These are phyloP conservation scores for Uronychia binucleata DNA, from an alignment of 73 alveolate genomes.

Conservation along the genomic window DNA sequence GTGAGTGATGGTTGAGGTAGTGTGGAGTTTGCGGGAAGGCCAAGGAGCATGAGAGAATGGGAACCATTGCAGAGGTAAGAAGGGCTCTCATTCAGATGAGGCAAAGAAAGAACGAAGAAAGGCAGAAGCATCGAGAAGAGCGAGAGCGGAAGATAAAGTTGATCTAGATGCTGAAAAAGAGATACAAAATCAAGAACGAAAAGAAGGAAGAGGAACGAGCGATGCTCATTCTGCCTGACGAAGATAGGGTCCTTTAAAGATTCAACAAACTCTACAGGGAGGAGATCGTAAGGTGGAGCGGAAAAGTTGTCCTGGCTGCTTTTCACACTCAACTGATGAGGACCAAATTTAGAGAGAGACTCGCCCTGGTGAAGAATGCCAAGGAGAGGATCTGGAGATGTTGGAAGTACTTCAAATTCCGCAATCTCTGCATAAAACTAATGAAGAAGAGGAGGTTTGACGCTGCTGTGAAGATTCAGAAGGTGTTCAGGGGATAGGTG, in stretches of 20 bases:
- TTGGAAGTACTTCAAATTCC: background rate
- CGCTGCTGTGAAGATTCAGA: background rate
- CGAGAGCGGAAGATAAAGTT: background rate
- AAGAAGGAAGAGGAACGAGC: background rate
- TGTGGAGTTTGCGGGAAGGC: no score
- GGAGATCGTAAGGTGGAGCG: background rate
- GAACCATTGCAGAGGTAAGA: no score
- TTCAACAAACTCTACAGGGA: background rate
- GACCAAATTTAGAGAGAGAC: background rate
- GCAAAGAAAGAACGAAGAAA: background rate
- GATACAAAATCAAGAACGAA: background rate
- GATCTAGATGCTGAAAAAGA: background rate
- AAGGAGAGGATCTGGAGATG: background rate
- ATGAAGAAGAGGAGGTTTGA: background rate
- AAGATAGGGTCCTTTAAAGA: background rate
- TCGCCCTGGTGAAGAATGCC: background rate
- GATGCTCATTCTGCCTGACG: background rate
- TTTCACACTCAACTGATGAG: background rate
- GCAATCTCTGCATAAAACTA: background rate
- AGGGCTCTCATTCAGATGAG: no score
- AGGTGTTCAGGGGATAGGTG: background rate
- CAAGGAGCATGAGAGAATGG: no score
- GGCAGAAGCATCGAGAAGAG: background rate
- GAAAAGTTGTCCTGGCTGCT: background rate
- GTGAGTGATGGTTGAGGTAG: no score